Evolutionary conservation across 805 yeast species (phyloP), one percentile per base, ranked within the genome.

Genomic region (Kregervanrija fluxuum): DNA sequence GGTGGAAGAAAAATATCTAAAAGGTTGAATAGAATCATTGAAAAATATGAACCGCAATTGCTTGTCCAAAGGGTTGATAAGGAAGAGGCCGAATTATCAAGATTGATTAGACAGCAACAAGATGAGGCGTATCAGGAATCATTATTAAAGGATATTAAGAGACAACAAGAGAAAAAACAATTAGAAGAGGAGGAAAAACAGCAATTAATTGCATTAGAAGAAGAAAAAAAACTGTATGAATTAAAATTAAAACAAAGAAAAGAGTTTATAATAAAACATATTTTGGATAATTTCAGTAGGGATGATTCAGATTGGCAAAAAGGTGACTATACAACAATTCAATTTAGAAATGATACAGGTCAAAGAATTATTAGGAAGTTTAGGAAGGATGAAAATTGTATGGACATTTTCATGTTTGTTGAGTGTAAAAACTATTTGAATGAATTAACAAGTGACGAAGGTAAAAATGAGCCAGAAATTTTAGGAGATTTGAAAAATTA

Each of bases 61-160:
- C 59, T 74, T 1, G 65, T 75, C 5, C 84, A 81, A 42, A 68
- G 83, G 48, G 62, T 68, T 5, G 91, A 84, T 54, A 72, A 73
- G 41, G 71, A 78, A 45, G 86, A 83, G 47, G 65, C 78, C 41
- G 75, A 74, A 37, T 61, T 73, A 48, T 71, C 81, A 33, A 77
- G 88, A 54, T 65, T 74, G 30, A 64, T 85, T 14, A 73, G 78
- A 51, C 73, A 76, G 52, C 72, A 77, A 49, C 93, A 85, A 59
- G 88, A 84, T 52, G 65, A 68, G 40, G 87, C 86, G 14, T 85
- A 79, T 55, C 72, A 77, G 51, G 74, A 71, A 48, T 79, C 88
- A 0, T 63, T 85, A 41, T 64, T 71, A 33, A 69, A 66, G 39
- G 93, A 85, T 61, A 70, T 67, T 51, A 52, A 69, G 36, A 79